Conservation (phyloP, 1,139 yeast species). For the Chernovozyma sophiae-reginae region DNA sequence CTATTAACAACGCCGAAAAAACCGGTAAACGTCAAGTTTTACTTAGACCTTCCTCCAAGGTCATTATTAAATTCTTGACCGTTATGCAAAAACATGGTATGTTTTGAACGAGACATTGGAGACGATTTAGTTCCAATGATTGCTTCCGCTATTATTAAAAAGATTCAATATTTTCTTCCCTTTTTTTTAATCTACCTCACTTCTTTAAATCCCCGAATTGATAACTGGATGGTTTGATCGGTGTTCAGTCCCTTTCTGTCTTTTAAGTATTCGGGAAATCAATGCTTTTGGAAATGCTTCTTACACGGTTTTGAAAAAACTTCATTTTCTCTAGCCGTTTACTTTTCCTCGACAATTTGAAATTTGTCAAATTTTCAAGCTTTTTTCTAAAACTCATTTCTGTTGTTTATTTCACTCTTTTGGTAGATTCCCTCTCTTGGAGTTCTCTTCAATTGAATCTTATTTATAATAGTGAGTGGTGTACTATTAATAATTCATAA, state of each 20-base stretch:
- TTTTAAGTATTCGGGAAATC: slow-evolving; percentile 93
- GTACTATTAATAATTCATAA: no score
- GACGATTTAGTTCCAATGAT: no score
- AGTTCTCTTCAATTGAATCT: no score
- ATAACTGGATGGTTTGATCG: slow-evolving; percentile 97
- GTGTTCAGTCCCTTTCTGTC: slow-evolving; percentile 90
- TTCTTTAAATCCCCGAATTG: slow-evolving; percentile 59
- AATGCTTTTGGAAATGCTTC: slow-evolving; percentile 63
- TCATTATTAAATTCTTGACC: slow-evolving; percentile 90
- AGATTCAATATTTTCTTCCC: no score
- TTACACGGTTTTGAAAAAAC: slow-evolving; percentile 62
- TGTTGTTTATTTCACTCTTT: no score
- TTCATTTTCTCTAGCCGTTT: slow-evolving; percentile 50
- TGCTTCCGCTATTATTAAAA: no score
- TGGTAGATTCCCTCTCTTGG: no score
- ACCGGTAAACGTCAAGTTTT: slow-evolving; percentile 99
- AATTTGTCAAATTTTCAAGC: slow-evolving; percentile 2
- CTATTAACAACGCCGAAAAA: slow-evolving; percentile 99
- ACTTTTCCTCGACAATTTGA: slow-evolving; percentile 64
- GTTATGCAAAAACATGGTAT: slow-evolving; percentile 97
- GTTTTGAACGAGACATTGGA: no score
- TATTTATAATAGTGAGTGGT: no score
- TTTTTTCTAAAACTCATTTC: not conserved
- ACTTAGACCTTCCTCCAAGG: slow-evolving; percentile 98
- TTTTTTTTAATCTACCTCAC: not conserved